These are phyloP conservation scores for Boletales sp. DNA, from an alignment of 768 basidiomycete species.

Conservation along the genomic window DNA sequence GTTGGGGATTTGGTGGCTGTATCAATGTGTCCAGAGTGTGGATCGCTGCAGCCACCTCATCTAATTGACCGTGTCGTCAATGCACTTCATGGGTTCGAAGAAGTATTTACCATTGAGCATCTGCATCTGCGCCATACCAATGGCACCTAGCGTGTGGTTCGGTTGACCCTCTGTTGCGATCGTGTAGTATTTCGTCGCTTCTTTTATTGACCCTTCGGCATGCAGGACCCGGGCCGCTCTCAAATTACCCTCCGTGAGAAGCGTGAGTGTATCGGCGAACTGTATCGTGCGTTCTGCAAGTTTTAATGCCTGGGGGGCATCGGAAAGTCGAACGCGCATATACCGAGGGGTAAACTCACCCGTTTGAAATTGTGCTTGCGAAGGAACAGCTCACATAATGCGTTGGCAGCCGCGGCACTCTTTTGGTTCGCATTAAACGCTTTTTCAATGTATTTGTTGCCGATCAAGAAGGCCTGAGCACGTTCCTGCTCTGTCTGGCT, in stretches of 20 bases:
- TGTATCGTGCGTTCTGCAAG: conserved; percentile 92
- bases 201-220: conserved; percentile 56
- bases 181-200: conserved; percentile 71
- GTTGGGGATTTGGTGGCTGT: conserved; percentile 58
- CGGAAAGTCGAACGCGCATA: background rate
- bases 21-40: conserved; percentile 79
- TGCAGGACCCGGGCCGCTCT: conserved; percentile 81
- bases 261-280: conserved; percentile 82
- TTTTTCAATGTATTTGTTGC: conserved; percentile 67
- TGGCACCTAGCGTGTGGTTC: conserved; percentile 72
- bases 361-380: conserved; percentile 62
- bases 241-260: conserved; percentile 84
- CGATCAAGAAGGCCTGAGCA: conserved; percentile 53
- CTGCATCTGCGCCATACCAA: conserved; percentile 86
- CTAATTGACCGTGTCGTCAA: conserved; percentile 35
- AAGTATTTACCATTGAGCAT: conserved; percentile 65
- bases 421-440: conserved; percentile 75
- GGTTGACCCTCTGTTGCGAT: conserved; percentile 64
- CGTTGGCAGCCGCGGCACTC: conserved; percentile 80
- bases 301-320: conserved; percentile 66
- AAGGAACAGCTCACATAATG: conserved; percentile 75
- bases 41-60: conserved; percentile 81
- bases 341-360: conserved; percentile 35
- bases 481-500: conserved; percentile 62
- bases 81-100: too few relatives aligned